Percentiles rank a stretch among this genome's conserved stretches.
These are phyloP conservation scores for Saccharomyces hybrid DNA, from an alignment of 1,139 yeast species.

Conservation along the genomic window DNA sequence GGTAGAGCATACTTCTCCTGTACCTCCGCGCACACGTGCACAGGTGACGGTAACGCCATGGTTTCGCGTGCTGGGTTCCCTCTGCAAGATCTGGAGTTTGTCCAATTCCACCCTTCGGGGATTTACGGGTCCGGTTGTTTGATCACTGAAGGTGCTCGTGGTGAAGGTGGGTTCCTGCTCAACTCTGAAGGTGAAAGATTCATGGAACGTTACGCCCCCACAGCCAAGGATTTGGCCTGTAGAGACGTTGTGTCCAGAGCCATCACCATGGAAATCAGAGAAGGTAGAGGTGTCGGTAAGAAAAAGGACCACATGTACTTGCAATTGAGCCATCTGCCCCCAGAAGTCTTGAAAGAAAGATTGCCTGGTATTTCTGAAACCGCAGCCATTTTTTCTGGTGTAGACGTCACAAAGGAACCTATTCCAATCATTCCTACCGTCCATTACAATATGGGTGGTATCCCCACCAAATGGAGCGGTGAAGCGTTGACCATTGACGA, in stretches of 20 bases:
- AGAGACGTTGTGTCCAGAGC: conserved; percentile 98
- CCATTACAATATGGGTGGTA: conserved; percentile 99
- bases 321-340: conserved; percentile 91
- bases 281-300: conserved; percentile 98
- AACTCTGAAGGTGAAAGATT: conserved; percentile 98
- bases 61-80: conserved; percentile 98
- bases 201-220: conserved; percentile 99
- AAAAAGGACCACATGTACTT: conserved; percentile 89
- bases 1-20: conserved; percentile 98
- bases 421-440: conserved; percentile 97
- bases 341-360: conserved; percentile 86
- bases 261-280: conserved; percentile 96
- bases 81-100: conserved; percentile 92
- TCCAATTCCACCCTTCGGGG: conserved; percentile 99
- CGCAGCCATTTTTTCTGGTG: conserved; percentile 97
- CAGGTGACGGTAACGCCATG: conserved; percentile 99
- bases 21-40: conserved; percentile 98
- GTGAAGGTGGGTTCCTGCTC: conserved; percentile 97
- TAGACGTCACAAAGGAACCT: conserved; percentile 98
- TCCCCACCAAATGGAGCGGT: conserved; percentile 96
- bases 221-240: conserved; percentile 96
- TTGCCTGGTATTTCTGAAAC: conserved; percentile 99
- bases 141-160: conserved; percentile 98
- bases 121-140: conserved; percentile 98
- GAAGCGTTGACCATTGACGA: conserved; percentile 80